Conservation (phyloP, 805 yeast species). For the Lachancea dasiensis region DNA sequence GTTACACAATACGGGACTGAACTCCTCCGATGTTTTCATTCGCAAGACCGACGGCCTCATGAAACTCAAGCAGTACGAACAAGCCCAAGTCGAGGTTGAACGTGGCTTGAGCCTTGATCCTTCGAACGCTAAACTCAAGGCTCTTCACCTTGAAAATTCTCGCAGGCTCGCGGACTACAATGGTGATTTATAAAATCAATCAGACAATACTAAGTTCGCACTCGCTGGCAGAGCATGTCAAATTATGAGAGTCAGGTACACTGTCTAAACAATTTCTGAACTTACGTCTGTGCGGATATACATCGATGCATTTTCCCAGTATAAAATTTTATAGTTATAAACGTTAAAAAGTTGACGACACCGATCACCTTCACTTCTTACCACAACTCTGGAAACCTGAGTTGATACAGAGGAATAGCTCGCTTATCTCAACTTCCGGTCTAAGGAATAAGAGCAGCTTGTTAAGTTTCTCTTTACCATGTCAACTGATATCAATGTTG, state of each 20-base stretch:
- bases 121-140: constrained; percentile 36
- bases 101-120: constrained; percentile 65
- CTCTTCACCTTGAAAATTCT: constrained; percentile 22
- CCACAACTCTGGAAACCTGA: too few species aligned
- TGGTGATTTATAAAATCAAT: constrained; percentile 18
- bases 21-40: constrained; percentile 62
- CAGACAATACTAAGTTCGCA: too few species aligned
- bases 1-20: constrained; percentile 51
- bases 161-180: constrained; percentile 27
- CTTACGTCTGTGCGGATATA: too few species aligned
- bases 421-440: too few species aligned
- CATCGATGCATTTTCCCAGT: too few species aligned
- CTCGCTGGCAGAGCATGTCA: too few species aligned
- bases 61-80: constrained; percentile 56
- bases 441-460: background rate
- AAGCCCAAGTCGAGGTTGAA: constrained; percentile 61
- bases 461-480: background rate
- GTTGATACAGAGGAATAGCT: too few species aligned
- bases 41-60: constrained; percentile 61
- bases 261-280: too few species aligned
- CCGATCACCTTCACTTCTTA: too few species aligned
- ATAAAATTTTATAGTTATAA: background rate
- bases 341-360: too few species aligned
- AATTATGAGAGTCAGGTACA: too few species aligned
- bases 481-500: constrained; percentile 34